Evolutionary conservation across 257 asterid genomes (phyloP), one percentile per base, ranked within the genome.

Genomic region (Ligustrum vulgare): DNA sequence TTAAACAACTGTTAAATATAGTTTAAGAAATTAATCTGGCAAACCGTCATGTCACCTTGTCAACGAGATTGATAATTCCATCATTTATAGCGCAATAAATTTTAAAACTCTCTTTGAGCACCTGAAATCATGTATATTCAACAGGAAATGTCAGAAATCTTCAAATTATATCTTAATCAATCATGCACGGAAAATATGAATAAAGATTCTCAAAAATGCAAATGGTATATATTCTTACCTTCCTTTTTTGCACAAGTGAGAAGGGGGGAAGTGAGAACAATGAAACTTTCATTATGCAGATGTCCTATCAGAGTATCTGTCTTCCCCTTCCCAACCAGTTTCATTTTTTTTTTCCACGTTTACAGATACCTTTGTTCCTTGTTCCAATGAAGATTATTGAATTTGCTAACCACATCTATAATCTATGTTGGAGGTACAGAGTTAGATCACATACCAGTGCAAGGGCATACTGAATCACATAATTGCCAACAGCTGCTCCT

Each of bases 61-160:
- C 99, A 71, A 95, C 92, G 82, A 95, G 98, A 86, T 95, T 95
- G 79, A 95, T 91, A 33, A 91, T 95, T 77, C 99, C 99, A 84
- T 95, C 99, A 87, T 93, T 95, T 78, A 95, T 89, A 74, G 99
- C 86, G 62, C 97, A 93, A 76, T 95, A 95, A 73, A 95, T 93
- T 86, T 93, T 95, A 73, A 95, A 93, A 86, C 99, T 95, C 86
- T 95, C 99, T 83, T 94, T 94, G 67, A 94, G 99, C 67, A 94
- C 97, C 99, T 94, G 92, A 82, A 77, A 22, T 32, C 67, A 58
- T 74, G 83, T 75, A 77, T 11, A 67, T 70, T 56, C 72, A 67
- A 41, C 69, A 64, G 68, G 58, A 75, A 66, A 60, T 13, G 20
- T 56, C 41, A 75, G 49, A 18, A 66, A 67, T 74, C 45, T 37